A percentile compares a stretch with the other conserved stretches of the same genome.
Conservation (phyloP, 495 filamentous ascomycete species). For the Hypomontagnella monticulosa region DNA sequence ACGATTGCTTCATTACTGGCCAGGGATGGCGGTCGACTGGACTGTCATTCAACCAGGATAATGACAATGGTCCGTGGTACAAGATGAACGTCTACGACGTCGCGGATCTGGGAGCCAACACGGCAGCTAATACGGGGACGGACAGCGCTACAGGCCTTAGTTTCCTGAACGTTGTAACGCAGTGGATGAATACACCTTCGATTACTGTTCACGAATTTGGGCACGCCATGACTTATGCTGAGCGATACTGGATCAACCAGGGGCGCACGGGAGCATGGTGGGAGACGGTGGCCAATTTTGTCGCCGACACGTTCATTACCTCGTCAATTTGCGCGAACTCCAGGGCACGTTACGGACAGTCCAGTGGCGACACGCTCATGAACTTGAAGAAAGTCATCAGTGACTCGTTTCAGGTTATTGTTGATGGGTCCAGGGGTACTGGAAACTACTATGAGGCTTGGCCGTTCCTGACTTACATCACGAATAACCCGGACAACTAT, state of each 20-base stretch:
- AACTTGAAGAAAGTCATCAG: slow-evolving; percentile 55
- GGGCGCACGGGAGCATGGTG: slow-evolving; percentile 57
- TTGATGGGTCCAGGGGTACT: slow-evolving; percentile 50
- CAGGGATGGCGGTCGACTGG: slow-evolving; percentile 56
- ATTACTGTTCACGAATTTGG: slow-evolving; percentile 58
- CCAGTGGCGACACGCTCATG: slow-evolving; percentile 50
- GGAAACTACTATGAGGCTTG: slow-evolving; percentile 52
- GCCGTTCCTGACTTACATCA: slow-evolving; percentile 55
- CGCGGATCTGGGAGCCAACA: slow-evolving; percentile 46
- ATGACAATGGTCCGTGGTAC: slow-evolving; percentile 51
- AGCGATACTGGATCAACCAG: slow-evolving; percentile 56
- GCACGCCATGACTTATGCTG: slow-evolving; percentile 54
- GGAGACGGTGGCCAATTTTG: slow-evolving; percentile 58
- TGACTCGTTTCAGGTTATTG: slow-evolving; percentile 55
- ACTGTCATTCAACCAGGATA: slow-evolving; percentile 49
- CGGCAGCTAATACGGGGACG: slow-evolving; percentile 53
- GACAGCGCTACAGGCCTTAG: slow-evolving; percentile 47
- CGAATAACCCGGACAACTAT: slow-evolving; percentile 55
- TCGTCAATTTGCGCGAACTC: slow-evolving; percentile 48
- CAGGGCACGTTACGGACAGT: slow-evolving; percentile 42
- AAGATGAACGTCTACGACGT: slow-evolving; percentile 58
- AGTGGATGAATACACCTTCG: slow-evolving; percentile 51
- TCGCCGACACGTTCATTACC: slow-evolving; percentile 57
- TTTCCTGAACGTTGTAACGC: slow-evolving; percentile 53
- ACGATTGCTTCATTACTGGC: slow-evolving; percentile 54